Percentiles rank a stretch among this genome's conserved stretches.
These are phyloP conservation scores for Gypsophila paniculata DNA, from an alignment of 179 eudicot genomes.

Conservation along the genomic window DNA sequence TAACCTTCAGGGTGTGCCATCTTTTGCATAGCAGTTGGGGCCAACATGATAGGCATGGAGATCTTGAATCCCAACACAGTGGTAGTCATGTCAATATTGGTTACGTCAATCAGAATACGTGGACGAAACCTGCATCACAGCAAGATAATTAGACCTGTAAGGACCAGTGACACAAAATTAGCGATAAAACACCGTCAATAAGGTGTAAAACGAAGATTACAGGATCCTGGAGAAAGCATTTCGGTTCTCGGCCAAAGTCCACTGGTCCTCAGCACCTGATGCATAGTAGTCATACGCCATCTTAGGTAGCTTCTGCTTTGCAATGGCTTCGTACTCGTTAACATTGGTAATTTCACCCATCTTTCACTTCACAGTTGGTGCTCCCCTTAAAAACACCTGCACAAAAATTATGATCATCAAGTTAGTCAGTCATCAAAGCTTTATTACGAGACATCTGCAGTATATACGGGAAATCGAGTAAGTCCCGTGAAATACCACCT, in stretches of 20 bases:
- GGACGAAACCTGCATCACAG: constrained; percentile 42
- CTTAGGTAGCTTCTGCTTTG: constrained; percentile 94
- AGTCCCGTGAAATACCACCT: too few species aligned
- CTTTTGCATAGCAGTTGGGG: constrained; percentile 93
- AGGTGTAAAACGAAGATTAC: constrained; percentile 31
- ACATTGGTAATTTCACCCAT: constrained; percentile 76
- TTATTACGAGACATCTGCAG: background rate
- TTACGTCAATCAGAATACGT: constrained; percentile 45
- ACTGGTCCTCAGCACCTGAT: constrained; percentile 97
- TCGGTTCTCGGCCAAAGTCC: constrained; percentile 93
- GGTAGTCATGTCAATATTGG: constrained; percentile 60
- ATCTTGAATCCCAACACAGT: constrained; percentile 89
- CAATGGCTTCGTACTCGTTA: constrained; percentile 81
- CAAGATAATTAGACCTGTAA: background rate
- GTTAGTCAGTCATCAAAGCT: background rate
- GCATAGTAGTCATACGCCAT: constrained; percentile 96
- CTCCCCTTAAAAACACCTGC: constrained; percentile 15
- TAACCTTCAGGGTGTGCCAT: constrained; percentile 98
- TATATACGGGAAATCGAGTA: background rate
- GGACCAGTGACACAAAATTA: background rate
- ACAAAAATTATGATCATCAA: background rate
- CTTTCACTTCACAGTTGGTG: constrained; percentile 14
- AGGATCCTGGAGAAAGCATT: constrained; percentile 92
- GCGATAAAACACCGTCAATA: background rate
- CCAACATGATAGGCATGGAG: constrained; percentile 96